These are phyloP conservation scores for Clarireedia sp. DNA, from an alignment of 2,329 filamentous ascomycete genomes.

Conservation along the genomic window DNA sequence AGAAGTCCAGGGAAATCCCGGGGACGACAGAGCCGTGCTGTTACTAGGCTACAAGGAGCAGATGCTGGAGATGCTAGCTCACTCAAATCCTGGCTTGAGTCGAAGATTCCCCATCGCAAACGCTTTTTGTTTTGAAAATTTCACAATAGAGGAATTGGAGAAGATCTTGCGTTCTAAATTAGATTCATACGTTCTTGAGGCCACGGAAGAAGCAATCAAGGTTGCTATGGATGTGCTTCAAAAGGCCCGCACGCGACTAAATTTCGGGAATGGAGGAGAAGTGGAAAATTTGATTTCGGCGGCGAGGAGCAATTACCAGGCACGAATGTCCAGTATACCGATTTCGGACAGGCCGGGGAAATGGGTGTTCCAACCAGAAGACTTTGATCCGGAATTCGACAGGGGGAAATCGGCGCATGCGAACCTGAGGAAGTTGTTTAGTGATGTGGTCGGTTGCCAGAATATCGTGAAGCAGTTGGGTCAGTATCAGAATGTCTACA, in stretches of 20 bases:
- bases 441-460: constrained; percentile 43
- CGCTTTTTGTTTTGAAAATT: constrained; percentile 63
- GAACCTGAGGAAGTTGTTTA: constrained; percentile 38
- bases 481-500: constrained; percentile 37
- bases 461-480: constrained; percentile 39
- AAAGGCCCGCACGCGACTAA: constrained; percentile 50
- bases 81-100: constrained; percentile 57
- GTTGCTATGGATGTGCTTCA: constrained; percentile 51
- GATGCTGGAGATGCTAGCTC: constrained; percentile 46
- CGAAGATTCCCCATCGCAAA: constrained; percentile 55
- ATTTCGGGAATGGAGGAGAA: constrained; percentile 67
- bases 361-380: constrained; percentile 26
- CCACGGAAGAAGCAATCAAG: constrained; percentile 36
- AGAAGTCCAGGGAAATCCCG: constrained; percentile 59
- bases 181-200: constrained; percentile 35
- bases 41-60: constrained; percentile 58
- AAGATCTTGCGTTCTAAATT: constrained; percentile 45
- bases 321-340: constrained; percentile 27
- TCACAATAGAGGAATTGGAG: constrained; percentile 46
- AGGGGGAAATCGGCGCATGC: constrained; percentile 33
- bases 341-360: constrained; percentile 16
- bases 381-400: constrained; percentile 46
- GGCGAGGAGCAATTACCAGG: constrained; percentile 41
- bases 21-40: constrained; percentile 65
- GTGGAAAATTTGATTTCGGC: constrained; percentile 54